Conservation (phyloP, 164 flowering plant species). For the Platanus orientalis region DNA sequence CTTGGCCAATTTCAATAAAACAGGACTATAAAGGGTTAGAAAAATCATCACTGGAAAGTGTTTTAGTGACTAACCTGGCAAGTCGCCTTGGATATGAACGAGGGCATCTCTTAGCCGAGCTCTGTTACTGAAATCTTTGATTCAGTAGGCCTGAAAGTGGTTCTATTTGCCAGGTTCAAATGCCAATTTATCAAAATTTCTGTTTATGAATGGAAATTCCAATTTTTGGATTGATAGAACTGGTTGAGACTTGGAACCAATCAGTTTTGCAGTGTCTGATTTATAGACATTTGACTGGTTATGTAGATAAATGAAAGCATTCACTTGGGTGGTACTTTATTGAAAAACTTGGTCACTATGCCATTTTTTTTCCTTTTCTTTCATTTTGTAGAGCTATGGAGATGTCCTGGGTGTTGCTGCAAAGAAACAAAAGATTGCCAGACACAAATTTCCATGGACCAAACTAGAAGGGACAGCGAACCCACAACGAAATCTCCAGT, state of each 20-base stretch:
- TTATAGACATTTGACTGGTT: background rate
- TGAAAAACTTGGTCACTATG: background rate
- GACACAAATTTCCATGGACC: constrained; percentile 48
- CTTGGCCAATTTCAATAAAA: background rate
- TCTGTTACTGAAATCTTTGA: background rate
- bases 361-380: background rate
- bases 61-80: no score
- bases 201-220: background rate
- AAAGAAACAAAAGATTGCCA: constrained; percentile 42
- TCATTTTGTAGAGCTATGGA: constrained; percentile 24
- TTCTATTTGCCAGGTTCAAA: background rate
- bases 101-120: background rate
- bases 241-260: background rate
- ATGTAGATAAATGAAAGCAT: background rate
- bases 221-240: background rate
- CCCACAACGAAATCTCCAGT: background rate
- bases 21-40: background rate
- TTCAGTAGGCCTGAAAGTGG: background rate
- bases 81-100: background rate
- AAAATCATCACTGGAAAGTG: no score
- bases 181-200: background rate
- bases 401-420: constrained; percentile 45
- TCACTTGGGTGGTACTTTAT: background rate
- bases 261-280: background rate
- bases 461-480: constrained; percentile 8